These are phyloP conservation scores for Candida labiduridarum DNA, from an alignment of 1,139 yeast genomes.

Conservation along the genomic window DNA sequence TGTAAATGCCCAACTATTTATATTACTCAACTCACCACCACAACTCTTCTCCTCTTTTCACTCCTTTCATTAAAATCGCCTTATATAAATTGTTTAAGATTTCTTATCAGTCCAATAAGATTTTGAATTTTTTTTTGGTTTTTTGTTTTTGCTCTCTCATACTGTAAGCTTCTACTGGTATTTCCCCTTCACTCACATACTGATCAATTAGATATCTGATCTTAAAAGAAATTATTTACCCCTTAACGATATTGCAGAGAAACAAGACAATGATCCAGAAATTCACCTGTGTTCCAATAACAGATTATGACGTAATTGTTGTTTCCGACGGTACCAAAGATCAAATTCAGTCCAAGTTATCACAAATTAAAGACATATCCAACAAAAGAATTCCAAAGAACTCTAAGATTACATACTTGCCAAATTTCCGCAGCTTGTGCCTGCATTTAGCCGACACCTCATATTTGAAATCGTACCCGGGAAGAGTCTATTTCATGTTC, in stretches of 20 bases:
- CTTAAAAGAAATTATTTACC: not conserved
- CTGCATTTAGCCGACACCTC: not conserved
- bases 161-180: not conserved
- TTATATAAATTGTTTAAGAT: constrained; percentile 8
- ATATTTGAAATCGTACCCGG: constrained; percentile 13
- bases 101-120: constrained; percentile 19
- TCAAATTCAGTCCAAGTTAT: constrained; percentile 33
- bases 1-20: constrained; percentile 3
- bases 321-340: constrained; percentile 38
- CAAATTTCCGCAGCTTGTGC: not conserved
- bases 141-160: not conserved
- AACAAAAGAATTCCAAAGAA: not conserved
- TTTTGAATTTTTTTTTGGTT: constrained; percentile 6
- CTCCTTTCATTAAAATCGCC: constrained; percentile 8
- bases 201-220: not conserved
- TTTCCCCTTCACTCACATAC: not conserved
- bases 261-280: constrained; percentile 33
- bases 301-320: constrained; percentile 37
- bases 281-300: constrained; percentile 36
- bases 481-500: constrained; percentile 43
- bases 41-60: not conserved
- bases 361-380: constrained; percentile 21
- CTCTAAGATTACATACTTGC: not conserved
- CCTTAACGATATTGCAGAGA: not conserved
- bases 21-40: not conserved